Evolutionary conservation across 2,329 filamentous ascomycete genomes (phyloP).

Genomic region (Nothophaeocryptopus gaeumannii): DNA sequence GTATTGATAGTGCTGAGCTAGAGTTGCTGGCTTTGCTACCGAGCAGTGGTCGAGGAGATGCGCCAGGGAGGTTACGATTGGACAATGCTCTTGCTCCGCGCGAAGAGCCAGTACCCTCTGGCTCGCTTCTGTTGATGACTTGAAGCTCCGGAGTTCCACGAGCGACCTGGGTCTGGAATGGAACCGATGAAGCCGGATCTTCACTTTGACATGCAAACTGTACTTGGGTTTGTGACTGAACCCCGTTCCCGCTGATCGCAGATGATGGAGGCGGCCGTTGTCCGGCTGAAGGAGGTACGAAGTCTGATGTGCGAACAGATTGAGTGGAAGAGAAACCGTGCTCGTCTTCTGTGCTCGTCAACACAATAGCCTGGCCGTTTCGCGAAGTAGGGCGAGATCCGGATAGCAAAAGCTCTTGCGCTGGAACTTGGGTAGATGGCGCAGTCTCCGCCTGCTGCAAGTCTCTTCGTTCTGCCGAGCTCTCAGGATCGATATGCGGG

Average conservation of each 20-base stretch:
- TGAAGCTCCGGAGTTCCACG: background rate
- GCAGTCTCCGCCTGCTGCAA: background rate
- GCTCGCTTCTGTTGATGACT: conserved; percentile 3
- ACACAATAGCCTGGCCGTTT: background rate
- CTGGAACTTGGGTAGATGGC: background rate
- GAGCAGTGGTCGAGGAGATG: background rate
- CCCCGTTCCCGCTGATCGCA: background rate
- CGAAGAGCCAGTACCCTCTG: background rate
- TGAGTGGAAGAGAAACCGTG: conserved; percentile 7
- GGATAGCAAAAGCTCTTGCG: too few relatives aligned
- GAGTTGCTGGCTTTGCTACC: conserved; percentile 4
- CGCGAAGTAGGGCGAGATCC: too few relatives aligned
- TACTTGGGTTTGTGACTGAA: background rate
- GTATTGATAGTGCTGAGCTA: conserved; percentile 26
- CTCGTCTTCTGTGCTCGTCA: conserved; percentile 8
- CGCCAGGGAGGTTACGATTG: background rate
- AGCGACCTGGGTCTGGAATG: conserved; percentile 26
- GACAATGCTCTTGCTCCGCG: background rate
- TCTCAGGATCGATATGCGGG: too few relatives aligned
- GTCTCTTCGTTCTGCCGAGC: too few relatives aligned
- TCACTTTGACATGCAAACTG: background rate
- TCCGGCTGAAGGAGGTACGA: conserved; percentile 18
- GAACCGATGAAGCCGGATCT: conserved; percentile 15
- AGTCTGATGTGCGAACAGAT: conserved; percentile 12
- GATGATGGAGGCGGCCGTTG: conserved; percentile 17